phyloP scores from a whole-genome alignment of 1,284 basidiomycete genomes.

The Meira nashicola region DNA sequence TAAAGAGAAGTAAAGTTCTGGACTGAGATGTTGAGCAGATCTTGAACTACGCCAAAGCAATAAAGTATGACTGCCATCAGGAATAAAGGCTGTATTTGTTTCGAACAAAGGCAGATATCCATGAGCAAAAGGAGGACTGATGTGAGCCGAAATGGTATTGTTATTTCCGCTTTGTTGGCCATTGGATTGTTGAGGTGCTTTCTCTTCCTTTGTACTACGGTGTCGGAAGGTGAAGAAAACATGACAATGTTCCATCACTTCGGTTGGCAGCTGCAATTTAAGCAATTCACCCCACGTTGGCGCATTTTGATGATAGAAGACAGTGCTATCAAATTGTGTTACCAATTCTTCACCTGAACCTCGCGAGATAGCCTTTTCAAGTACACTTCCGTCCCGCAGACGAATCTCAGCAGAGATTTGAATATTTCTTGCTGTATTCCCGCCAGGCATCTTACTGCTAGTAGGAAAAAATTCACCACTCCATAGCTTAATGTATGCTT shows the following conservation, averaged over 20 bases:
- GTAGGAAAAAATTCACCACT: conserved; percentile 44
- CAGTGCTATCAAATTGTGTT: conserved; percentile 79
- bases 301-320: conserved; percentile 55
- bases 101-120: conserved; percentile 84
- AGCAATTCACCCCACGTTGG: conserved; percentile 90
- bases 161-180: not conserved
- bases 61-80: conserved; percentile 83
- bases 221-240: conserved; percentile 90
- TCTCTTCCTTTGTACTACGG: conserved; percentile 59
- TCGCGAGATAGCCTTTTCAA: conserved; percentile 72
- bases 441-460: conserved; percentile 39
- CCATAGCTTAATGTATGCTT: conserved; percentile 73
- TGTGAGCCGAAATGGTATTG: not conserved
- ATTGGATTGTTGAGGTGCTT: not conserved
- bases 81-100: conserved; percentile 71
- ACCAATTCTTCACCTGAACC: conserved; percentile 78
- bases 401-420: conserved; percentile 88
- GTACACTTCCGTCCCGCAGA: conserved; percentile 66
- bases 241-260: conserved; percentile 73
- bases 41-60: conserved; percentile 42
- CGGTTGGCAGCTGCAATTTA: conserved; percentile 72
- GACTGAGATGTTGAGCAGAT: conserved; percentile 59
- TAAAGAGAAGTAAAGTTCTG: conserved; percentile 57
- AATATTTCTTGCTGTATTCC: conserved; percentile 60
- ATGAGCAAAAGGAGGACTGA: conserved; percentile 72